Evolutionary conservation across 176 grass and related monocot species (phyloP), one percentile per base, ranked within the genome.

Genomic region (Coix lacrymajobi): DNA sequence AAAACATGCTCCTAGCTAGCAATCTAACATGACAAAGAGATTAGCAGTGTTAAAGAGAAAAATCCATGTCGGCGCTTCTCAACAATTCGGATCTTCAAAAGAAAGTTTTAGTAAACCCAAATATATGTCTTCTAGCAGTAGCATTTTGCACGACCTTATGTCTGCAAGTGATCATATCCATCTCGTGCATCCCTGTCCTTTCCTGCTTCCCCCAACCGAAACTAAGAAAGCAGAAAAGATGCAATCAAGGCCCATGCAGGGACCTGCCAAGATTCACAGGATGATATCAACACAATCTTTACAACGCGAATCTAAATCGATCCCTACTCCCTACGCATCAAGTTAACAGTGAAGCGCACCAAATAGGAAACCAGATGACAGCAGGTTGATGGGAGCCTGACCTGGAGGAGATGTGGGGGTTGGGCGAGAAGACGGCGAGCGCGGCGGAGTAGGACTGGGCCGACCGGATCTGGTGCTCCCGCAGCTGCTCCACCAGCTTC

Each of bases 391-490:
- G 64, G 34, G 44, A 82, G 25, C 73, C 32, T 80, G 69, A 95
- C 96, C 96, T 91, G 66, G 92, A 91, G 29, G 88, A 81, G 85
- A 98, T 88, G 81, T 95, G 88, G 14, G 90, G 90, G 58, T 86
- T 93, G 66, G 96, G 95, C 43, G 95, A 97, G 83, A 95, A 93
- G 57, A 84, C 79, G 36, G 75, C 46, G 79, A 98, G 90, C 48
- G 78, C 56, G 41, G 73, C 62, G 61, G 89, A 88, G 87, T 82
- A 85, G 72, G 90, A 92, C 86, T 92, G 76, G 71, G 90, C 90
- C 82, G 92, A 97, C 85, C 92, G 88, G 95, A 97, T 94, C 90
- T 93, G 96, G 82, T 94, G 88, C 66, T 95, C 96, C 77, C 90
- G 82, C 61, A 95, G 85, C 77, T 94, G 92, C 68, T 98, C 96